These are phyloP conservation scores for Cairneyella variabilis DNA, from an alignment of 495 filamentous ascomycete species.

Conservation along the genomic window DNA sequence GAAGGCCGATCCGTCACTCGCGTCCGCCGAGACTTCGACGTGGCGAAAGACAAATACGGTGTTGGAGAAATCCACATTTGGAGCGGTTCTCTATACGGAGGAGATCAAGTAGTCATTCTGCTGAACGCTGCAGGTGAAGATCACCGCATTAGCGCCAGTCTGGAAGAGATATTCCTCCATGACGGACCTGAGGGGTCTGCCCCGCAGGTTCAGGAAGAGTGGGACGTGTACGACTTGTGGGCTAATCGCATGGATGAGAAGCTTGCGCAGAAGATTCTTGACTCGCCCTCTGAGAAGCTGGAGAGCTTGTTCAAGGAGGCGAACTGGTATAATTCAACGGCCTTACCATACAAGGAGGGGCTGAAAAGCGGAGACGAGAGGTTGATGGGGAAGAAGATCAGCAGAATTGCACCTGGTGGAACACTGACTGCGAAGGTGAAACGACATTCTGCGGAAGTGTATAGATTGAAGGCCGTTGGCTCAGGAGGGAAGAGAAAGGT, in stretches of 20 bases:
- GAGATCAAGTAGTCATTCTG: constrained; percentile 41
- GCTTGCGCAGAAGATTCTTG: constrained; percentile 37
- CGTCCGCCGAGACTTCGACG: constrained; percentile 12
- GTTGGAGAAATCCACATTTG: constrained; percentile 46
- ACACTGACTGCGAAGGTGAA: constrained; percentile 35
- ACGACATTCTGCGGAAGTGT: constrained; percentile 40
- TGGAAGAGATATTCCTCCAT: constrained; percentile 49
- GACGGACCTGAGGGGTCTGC: constrained; percentile 35
- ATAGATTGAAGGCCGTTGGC: constrained; percentile 33
- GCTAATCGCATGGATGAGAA: constrained; percentile 43
- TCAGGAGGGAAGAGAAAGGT: constrained; percentile 17
- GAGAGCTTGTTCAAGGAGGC: constrained; percentile 16
- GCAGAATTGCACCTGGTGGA: constrained; percentile 32
- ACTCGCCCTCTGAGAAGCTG: constrained; percentile 22
- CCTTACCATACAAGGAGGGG: constrained; percentile 34
- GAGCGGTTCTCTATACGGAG: constrained; percentile 34
- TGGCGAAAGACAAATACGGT: constrained; percentile 28
- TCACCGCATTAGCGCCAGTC: constrained; percentile 40
- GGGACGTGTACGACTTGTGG: constrained; percentile 55
- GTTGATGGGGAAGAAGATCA: constrained; percentile 39
- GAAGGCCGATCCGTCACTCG: constrained; percentile 4
- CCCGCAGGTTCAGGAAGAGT: constrained; percentile 31
- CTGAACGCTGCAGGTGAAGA: constrained; percentile 37
- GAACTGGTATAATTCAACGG: constrained; percentile 33
- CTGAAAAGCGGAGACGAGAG: constrained; percentile 28